These are phyloP conservation scores for Alternaria longipes DNA, from an alignment of 2,329 filamentous ascomycete species.

Conservation along the genomic window DNA sequence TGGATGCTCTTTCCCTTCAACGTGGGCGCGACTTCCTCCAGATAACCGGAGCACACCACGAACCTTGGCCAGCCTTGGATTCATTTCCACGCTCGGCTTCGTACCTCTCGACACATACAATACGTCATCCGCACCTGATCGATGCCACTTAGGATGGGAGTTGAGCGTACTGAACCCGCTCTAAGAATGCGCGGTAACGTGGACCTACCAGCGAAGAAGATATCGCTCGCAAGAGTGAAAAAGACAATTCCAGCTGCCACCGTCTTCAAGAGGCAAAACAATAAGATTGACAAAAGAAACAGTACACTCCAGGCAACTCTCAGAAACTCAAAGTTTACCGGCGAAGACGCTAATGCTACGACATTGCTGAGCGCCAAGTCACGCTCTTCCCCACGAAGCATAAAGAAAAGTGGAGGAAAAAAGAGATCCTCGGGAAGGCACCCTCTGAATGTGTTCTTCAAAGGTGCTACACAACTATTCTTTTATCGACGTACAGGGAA, in stretches of 20 bases:
- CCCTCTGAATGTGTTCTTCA: slow-evolving; percentile 40
- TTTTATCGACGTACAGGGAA: background rate
- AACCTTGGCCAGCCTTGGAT: slow-evolving; percentile 13
- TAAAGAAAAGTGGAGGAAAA: slow-evolving; percentile 14
- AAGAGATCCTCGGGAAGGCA: slow-evolving; percentile 25
- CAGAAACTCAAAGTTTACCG: background rate
- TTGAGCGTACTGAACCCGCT: background rate
- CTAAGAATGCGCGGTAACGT: slow-evolving; percentile 2
- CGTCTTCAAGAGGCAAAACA: slow-evolving; percentile 38
- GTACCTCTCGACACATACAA: background rate
- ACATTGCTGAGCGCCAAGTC: slow-evolving; percentile 11
- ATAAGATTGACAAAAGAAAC: slow-evolving; percentile 14
- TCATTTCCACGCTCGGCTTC: background rate
- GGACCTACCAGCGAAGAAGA: background rate
- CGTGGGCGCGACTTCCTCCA: slow-evolving; percentile 16
- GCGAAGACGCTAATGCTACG: background rate
- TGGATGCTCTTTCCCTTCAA: background rate
- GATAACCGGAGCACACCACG: slow-evolving; percentile 9
- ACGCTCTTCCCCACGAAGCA: slow-evolving; percentile 16
- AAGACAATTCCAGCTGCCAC: slow-evolving; percentile 33
- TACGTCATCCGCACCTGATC: background rate
- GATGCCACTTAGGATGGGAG: slow-evolving; percentile 3
- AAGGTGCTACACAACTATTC: slow-evolving; percentile 24
- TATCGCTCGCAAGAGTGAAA: slow-evolving; percentile 4
- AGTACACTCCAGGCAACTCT: background rate